phyloP scores from a whole-genome alignment of 2,329 filamentous ascomycete genomes.

The Metarhizium album region DNA sequence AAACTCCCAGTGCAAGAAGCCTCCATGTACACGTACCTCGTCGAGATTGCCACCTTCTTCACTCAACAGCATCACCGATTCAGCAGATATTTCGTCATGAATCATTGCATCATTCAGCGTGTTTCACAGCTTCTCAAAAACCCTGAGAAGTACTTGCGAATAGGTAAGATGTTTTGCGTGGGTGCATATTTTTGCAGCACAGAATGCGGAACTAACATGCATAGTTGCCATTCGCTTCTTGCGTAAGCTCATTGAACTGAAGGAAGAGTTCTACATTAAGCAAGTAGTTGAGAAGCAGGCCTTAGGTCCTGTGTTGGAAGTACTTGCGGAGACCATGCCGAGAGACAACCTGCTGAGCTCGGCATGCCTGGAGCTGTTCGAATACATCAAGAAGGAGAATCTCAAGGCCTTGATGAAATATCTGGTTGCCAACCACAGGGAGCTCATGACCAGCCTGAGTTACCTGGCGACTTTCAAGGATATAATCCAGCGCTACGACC shows the following conservation, averaged over 20 bases:
- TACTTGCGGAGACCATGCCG: slow-evolving; percentile 76
- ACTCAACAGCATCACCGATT: slow-evolving; percentile 78
- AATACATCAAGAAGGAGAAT: slow-evolving; percentile 74
- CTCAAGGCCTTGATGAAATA: slow-evolving; percentile 75
- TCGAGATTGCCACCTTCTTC: slow-evolving; percentile 91
- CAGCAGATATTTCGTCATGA: slow-evolving; percentile 79
- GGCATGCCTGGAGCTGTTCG: slow-evolving; percentile 87
- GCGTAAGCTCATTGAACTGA: slow-evolving; percentile 70
- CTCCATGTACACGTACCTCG: slow-evolving; percentile 80
- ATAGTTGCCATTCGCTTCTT: slow-evolving; percentile 87
- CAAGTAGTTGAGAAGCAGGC: slow-evolving; percentile 74
- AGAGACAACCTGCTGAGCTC: slow-evolving; percentile 91
- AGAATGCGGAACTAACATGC: background rate
- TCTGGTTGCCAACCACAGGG: slow-evolving; percentile 73
- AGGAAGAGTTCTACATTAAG: slow-evolving; percentile 85
- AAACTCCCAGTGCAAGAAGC: slow-evolving; percentile 73
- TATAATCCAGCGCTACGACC: slow-evolving; percentile 67
- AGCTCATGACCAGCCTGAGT: slow-evolving; percentile 62
- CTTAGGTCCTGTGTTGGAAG: slow-evolving; percentile 73
- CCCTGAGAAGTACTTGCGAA: slow-evolving; percentile 82
- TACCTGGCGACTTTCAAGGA: slow-evolving; percentile 79
- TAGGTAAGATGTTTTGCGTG: slow-evolving; percentile 46
- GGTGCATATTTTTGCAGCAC: background rate
- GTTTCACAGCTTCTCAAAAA: slow-evolving; percentile 74
- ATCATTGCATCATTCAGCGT: slow-evolving; percentile 64